Conservation (phyloP, 192 early-diverging fungal species). For the Backusella westeae region DNA sequence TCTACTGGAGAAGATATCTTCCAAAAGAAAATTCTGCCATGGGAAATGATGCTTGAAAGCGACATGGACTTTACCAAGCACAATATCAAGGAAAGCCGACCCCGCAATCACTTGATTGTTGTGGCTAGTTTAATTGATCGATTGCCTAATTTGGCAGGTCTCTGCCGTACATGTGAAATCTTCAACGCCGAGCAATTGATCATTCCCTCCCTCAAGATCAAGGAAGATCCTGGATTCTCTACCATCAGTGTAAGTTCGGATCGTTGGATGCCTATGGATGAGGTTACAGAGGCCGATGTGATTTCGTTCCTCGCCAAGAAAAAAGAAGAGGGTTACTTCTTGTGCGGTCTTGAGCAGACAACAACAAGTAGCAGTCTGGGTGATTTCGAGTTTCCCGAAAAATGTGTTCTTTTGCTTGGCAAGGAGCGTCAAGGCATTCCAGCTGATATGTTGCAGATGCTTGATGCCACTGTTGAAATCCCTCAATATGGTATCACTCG, state of each 20-base stretch:
- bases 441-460: slow-evolving; percentile 44
- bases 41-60: slow-evolving; percentile 54
- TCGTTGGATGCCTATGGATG: slow-evolving; percentile 60
- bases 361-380: slow-evolving; percentile 50
- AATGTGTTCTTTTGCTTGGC: slow-evolving; percentile 48
- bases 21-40: slow-evolving; percentile 63
- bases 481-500: slow-evolving; percentile 59
- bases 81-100: slow-evolving; percentile 22
- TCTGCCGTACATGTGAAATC: slow-evolving; percentile 58
- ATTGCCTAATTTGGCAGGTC: slow-evolving; percentile 57
- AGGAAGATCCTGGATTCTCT: slow-evolving; percentile 48
- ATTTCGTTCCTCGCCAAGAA: slow-evolving; percentile 40
- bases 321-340: slow-evolving; percentile 48
- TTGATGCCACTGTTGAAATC: slow-evolving; percentile 58
- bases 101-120: slow-evolving; percentile 54
- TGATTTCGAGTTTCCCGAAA: slow-evolving; percentile 52
- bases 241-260: slow-evolving; percentile 54
- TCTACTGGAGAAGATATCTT: slow-evolving; percentile 26
- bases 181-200: slow-evolving; percentile 56
- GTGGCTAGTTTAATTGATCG: slow-evolving; percentile 55
- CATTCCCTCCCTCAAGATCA: slow-evolving; percentile 35
- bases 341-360: slow-evolving; percentile 61
- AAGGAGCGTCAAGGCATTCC: slow-evolving; percentile 58
- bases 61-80: slow-evolving; percentile 49
- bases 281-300: slow-evolving; percentile 41